Base-by-base conservation (phyloP, 306 rosid genomes). In the Sicyos edulis region DNA sequence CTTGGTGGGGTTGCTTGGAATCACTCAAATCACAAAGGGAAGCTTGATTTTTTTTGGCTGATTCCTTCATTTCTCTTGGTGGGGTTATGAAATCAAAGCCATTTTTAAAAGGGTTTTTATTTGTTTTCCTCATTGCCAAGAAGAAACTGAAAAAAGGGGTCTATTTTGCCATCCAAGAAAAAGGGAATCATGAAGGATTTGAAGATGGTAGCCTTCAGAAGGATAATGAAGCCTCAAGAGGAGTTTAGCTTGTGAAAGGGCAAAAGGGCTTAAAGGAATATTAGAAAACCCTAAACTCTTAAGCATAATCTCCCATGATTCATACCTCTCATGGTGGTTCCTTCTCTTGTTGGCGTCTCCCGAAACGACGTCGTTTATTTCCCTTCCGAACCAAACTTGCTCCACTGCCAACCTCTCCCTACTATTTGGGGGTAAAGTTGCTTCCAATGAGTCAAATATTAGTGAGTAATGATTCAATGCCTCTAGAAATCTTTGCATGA, bases 201-300 rank as follows among this genome's bases (percentile, higher is more conserved):
- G 86, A 22, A 85, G 86, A 10, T 76, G 86, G 34, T 82, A 85
- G 42, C 89, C 89, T 58, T 78, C 89, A 0, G 86, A 80, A 47
- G 89, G 89, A 53, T 85, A 85, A 70, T 85, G 89, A 22, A 85
- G 86, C 65, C 89, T 76, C 15, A 85, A 83, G 4, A 85, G 82
- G 3, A 85, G 81, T 76, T 82, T 85, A 3, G 89, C 89, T 50
- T 85, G 89, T 0, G 89, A 85, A 13, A 85, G 81, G 2, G 89
- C 85, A 53, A 82, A 85, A 2, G 86, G 83, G 73, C 89, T 85
- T 73, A 82, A 78, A 15, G 85, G 60, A 65, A 82, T 82, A 60
- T 82, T 78, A 16, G 81, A 71, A 65, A 80, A 85, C 7, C 89
- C 86, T 2, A 66, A 66, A 51, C 81, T 78, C 50, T 81, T 56